Evolutionary conservation across 1,139 yeast genomes (phyloP).

Genomic region (Diutina catenulata): DNA sequence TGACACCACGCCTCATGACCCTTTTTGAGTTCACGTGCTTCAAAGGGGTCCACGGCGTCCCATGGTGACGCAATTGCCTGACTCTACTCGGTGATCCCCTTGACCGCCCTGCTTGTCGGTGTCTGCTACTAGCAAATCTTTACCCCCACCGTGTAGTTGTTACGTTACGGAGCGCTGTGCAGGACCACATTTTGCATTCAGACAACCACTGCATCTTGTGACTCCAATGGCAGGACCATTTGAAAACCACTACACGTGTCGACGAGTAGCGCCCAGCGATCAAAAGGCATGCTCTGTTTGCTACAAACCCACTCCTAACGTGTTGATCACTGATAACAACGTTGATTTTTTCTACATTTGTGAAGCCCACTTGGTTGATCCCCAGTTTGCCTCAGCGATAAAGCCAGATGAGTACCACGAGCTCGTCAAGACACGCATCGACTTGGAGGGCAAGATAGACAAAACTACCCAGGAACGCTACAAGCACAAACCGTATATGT

Average conservation of each 20-base stretch:
- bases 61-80: too few species aligned
- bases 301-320: constrained; percentile 52
- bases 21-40: too few species aligned
- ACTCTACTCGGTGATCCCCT: too few species aligned
- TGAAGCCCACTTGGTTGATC: constrained; percentile 48
- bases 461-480: constrained; percentile 17
- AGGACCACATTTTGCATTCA: too few species aligned
- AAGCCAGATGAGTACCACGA: constrained; percentile 34
- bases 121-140: too few species aligned
- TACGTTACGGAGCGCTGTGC: too few species aligned
- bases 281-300: constrained; percentile 55
- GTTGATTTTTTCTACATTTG: constrained; percentile 57
- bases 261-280: constrained; percentile 47
- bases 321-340: constrained; percentile 44
- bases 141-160: too few species aligned
- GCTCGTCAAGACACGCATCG: constrained; percentile 26
- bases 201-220: too few species aligned
- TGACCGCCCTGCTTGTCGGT: too few species aligned
- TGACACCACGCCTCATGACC: too few species aligned
- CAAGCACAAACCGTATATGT: constrained; percentile 20
- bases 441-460: constrained; percentile 27
- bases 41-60: too few species aligned
- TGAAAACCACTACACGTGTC: constrained; percentile 38
- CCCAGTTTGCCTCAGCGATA: constrained; percentile 47
- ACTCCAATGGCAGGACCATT: constrained; percentile 23